Evolutionary conservation across 345 rosid genomes (phyloP).

Genomic region (Ceriops zippeliana): DNA sequence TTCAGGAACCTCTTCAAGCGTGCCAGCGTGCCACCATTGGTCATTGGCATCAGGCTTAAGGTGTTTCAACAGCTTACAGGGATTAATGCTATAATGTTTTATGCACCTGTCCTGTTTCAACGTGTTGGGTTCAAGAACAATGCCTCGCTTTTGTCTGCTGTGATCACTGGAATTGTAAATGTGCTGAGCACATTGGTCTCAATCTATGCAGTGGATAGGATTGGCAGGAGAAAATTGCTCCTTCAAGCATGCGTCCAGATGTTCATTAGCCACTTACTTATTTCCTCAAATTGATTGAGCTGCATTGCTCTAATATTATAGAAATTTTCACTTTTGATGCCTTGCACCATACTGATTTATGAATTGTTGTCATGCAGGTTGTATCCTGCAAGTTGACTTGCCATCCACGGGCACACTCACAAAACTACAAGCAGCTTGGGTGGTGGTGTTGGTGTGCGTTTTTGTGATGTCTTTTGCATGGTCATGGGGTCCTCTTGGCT

Average conservation of each 20-base stretch:
- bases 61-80: conserved; percentile 64
- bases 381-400: conserved; percentile 33
- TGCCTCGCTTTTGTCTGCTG: conserved; percentile 28
- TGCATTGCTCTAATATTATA: background rate
- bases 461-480: conserved; percentile 65
- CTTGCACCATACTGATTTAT: background rate
- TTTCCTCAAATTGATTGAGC: background rate
- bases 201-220: conserved; percentile 26
- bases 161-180: conserved; percentile 27
- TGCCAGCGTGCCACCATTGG: conserved; percentile 47
- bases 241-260: conserved; percentile 44
- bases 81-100: conserved; percentile 52
- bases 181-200: conserved; percentile 41
- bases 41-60: conserved; percentile 48
- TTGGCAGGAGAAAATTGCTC: conserved; percentile 39
- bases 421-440: conserved; percentile 32
- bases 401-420: conserved; percentile 35
- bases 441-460: conserved; percentile 50
- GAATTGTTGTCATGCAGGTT: conserved; percentile 20
- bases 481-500: conserved; percentile 89
- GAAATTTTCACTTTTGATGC: background rate
- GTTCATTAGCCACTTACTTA: conserved; percentile 29
- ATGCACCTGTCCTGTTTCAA: conserved; percentile 36
- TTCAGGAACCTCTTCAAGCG: conserved; percentile 37
- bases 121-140: conserved; percentile 34